Evolutionary conservation across 805 yeast genomes (phyloP).

Genomic region (Blastobotrys chiropterorum): DNA sequence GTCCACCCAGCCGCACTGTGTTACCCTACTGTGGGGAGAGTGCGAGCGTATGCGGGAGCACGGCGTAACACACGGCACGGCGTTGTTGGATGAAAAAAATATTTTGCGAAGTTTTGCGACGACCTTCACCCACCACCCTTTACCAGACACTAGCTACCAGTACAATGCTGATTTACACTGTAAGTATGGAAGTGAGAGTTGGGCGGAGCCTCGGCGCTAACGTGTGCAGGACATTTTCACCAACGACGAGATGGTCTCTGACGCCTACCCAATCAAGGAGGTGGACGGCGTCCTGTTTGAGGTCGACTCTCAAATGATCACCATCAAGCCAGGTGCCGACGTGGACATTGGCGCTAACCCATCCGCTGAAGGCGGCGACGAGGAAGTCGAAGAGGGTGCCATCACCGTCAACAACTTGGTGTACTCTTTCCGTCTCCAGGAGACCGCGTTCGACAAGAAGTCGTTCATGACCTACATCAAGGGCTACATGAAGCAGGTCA

Average conservation of each 20-base stretch:
- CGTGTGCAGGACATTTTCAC: conserved; percentile 66
- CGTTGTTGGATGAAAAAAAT: not conserved
- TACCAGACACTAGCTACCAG: no score
- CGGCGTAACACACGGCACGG: conserved; percentile 6
- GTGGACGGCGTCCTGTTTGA: conserved; percentile 93
- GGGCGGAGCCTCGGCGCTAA: conserved; percentile 22
- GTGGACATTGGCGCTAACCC: conserved; percentile 99
- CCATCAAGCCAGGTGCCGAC: conserved; percentile 77
- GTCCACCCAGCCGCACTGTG: not conserved
- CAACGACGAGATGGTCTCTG: conserved; percentile 89
- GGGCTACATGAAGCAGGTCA: conserved; percentile 97
- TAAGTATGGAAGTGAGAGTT: conserved; percentile 18
- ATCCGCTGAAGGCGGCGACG: conserved; percentile 93
- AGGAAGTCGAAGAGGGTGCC: conserved; percentile 75
- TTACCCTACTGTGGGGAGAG: not conserved
- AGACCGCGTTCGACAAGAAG: conserved; percentile 95
- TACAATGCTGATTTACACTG: conserved; percentile 32
- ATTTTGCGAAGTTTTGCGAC: no score
- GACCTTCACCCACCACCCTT: not conserved
- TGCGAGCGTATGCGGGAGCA: not conserved
- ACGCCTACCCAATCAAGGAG: conserved; percentile 84
- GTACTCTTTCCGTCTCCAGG: conserved; percentile 96
- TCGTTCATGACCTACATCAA: conserved; percentile 94
- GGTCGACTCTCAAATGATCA: conserved; percentile 93
- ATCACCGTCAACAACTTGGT: conserved; percentile 97